Evolutionary conservation across 2,329 filamentous ascomycete genomes (phyloP).

Genomic region (Torrubiellomyces zombiae): DNA sequence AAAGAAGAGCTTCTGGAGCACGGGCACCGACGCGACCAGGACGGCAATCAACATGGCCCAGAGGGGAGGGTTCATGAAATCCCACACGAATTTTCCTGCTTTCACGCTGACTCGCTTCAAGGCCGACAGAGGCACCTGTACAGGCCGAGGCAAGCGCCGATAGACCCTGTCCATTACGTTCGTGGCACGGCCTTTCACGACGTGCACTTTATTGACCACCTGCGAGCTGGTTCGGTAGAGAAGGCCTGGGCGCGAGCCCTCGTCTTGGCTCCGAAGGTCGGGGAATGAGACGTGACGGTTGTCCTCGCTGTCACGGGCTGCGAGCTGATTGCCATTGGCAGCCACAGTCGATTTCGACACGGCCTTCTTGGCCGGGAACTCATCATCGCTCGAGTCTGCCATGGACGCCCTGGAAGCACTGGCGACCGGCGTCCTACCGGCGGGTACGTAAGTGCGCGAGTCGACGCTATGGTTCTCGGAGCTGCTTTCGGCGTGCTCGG

Average conservation of each 20-base stretch:
- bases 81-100: conserved; percentile 55
- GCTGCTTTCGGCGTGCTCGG: conserved; percentile 21
- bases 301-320: conserved; percentile 19
- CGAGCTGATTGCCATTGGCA: conserved; percentile 12
- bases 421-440: conserved; percentile 36
- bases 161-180: conserved; percentile 13
- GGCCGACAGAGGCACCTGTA: conserved; percentile 18
- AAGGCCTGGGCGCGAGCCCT: conserved; percentile 15
- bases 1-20: conserved; percentile 75
- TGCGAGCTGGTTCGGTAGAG: conserved; percentile 18
- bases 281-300: conserved; percentile 53
- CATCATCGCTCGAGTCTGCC: conserved; percentile 31
- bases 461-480: conserved; percentile 21
- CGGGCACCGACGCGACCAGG: conserved; percentile 72
- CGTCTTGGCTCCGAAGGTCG: conserved; percentile 28
- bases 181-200: conserved; percentile 8
- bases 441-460: conserved; percentile 34
- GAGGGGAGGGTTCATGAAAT: conserved; percentile 95
- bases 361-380: conserved; percentile 16
- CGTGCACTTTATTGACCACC: conserved; percentile 12
- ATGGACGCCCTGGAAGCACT: conserved; percentile 32
- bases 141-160: conserved; percentile 22
- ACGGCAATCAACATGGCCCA: conserved; percentile 95
- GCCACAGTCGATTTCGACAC: conserved; percentile 9
- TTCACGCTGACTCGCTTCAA: conserved; percentile 20